Conservation (phyloP, 192 early-diverging fungal genomes). For the Coemansia sp. region DNA sequence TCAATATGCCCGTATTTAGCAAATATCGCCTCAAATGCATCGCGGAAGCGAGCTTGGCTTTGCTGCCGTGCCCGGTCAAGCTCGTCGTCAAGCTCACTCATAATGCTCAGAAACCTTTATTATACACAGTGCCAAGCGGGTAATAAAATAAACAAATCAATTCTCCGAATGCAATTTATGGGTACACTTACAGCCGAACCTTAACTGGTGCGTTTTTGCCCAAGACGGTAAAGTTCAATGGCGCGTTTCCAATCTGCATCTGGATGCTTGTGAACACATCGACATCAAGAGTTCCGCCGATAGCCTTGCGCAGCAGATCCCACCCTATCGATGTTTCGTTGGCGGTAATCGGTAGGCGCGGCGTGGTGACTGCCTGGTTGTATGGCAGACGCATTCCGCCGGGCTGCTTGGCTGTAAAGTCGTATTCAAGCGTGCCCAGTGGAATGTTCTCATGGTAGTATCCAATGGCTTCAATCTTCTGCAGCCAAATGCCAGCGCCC, state of each 20-base stretch:
- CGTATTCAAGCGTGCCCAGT: conserved; percentile 32
- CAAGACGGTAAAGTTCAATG: conserved; percentile 38
- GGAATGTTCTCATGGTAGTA: conserved; percentile 31
- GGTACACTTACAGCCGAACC: conserved; percentile 16
- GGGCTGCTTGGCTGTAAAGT: conserved; percentile 20
- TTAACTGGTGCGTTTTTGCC: conserved; percentile 40
- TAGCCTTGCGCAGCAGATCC: conserved; percentile 37
- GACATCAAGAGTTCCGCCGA: conserved; percentile 45
- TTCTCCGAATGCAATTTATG: neutral
- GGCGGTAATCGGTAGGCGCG: conserved; percentile 28
- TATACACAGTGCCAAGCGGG: neutral
- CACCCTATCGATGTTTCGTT: conserved; percentile 50
- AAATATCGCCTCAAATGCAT: conserved; percentile 45
- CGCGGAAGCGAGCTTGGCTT: conserved; percentile 43
- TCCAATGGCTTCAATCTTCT: conserved; percentile 33
- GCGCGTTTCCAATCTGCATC: conserved; percentile 36
- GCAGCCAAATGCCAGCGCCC: conserved; percentile 38
- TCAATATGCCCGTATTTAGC: conserved; percentile 45
- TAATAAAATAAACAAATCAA: neutral
- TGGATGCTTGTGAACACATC: conserved; percentile 42
- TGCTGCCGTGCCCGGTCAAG: conserved; percentile 37
- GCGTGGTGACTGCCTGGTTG: conserved; percentile 24
- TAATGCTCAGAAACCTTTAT: neutral
- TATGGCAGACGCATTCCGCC: conserved; percentile 33
- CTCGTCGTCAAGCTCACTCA: conserved; percentile 41